A percentile compares a stretch with the other conserved stretches of the same genome.
phyloP scores from a whole-genome alignment of 192 early-diverging fungal species.

The Coemansia sp. region DNA sequence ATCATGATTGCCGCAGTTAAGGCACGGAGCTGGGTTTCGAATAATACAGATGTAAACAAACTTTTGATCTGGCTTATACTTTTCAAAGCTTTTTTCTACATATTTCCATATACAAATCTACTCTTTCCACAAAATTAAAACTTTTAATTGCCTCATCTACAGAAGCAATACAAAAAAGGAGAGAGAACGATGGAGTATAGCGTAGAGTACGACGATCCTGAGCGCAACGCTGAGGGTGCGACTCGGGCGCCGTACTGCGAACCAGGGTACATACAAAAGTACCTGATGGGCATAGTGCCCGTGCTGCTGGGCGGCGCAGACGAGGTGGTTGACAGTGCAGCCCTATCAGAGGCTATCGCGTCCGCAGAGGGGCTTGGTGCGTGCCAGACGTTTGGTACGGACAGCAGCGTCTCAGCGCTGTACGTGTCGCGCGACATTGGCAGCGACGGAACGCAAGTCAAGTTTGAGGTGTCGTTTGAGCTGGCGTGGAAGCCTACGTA shows the following conservation, averaged over 20 bases:
- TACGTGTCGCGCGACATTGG: conserved; percentile 74
- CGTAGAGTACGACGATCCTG: conserved; percentile 4
- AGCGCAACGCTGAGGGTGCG: background rate
- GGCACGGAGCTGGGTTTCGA: no score
- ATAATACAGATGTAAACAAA: background rate
- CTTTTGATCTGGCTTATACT: background rate
- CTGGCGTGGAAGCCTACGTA: conserved; percentile 70
- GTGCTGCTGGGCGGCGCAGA: conserved; percentile 64
- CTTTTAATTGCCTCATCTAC: background rate
- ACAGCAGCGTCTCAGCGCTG: conserved; percentile 65
- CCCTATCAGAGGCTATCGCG: conserved; percentile 9
- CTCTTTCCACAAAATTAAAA: background rate
- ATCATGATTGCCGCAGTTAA: no score
- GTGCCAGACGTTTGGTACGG: conserved; percentile 73
- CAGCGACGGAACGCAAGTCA: conserved; percentile 13
- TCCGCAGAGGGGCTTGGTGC: conserved; percentile 69
- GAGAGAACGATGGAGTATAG: conserved; percentile 31
- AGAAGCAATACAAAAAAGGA: background rate
- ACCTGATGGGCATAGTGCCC: conserved; percentile 68
- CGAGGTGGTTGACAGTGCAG: background rate
- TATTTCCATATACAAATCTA: background rate
- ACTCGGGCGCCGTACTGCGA: conserved; percentile 50
- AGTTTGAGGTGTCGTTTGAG: conserved; percentile 68
- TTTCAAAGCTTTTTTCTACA: no score
- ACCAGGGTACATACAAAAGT: conserved; percentile 61